Base-by-base conservation (phyloP, 148 eudicot species). In the Pharnaceum exiguum region DNA sequence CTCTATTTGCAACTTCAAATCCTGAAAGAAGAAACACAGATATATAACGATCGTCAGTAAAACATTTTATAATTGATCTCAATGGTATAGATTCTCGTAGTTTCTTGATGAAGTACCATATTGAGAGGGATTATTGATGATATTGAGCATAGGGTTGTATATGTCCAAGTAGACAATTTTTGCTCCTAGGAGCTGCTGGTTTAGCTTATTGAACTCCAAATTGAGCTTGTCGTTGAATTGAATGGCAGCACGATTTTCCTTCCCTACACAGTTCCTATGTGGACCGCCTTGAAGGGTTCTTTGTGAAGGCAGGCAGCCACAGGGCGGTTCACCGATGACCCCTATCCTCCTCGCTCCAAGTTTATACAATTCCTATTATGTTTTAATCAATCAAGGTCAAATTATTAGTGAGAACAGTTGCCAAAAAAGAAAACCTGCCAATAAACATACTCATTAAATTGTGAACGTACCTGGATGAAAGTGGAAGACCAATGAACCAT, bases 301-400 rank as follows among this genome's bases (percentile, higher is more conserved):
- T 33, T 72, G 75, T 5, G 74, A 58, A 11, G 95, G 95, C 53
- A 83, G 16, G 46, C 86, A 76, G 24, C 95, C 95, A 23, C 76
- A 46, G 22, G 89, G 82, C 1, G 95, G 90, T 5, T 67, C 44
- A 18, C 81, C 56, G 29, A 71, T 68, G 8, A 83, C 74, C 1
- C 67, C 87, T 9, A 83, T 81, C 39, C 77, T 65, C 32, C 79
- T 52, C n/a, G 82, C 94, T 3, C 94, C 94, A 27, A 77, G 57
- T 39, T 53, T 60, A 32, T 82, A 67, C 17, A 82, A 32, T 12
- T 63, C 70, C 86, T 86, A 26, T 58, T 46, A 11, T 19, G 19
- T 23, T 28, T 2, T 12, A 15, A 0, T 13, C n/a, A n/a, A n/a
- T n/a, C n/a, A n/a, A n/a, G n/a, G n/a, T n/a, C n/a, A n/a, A n/a